Conservation (phyloP, 2,329 filamentous ascomycete genomes). For the Aurifilum marmelostoma region DNA sequence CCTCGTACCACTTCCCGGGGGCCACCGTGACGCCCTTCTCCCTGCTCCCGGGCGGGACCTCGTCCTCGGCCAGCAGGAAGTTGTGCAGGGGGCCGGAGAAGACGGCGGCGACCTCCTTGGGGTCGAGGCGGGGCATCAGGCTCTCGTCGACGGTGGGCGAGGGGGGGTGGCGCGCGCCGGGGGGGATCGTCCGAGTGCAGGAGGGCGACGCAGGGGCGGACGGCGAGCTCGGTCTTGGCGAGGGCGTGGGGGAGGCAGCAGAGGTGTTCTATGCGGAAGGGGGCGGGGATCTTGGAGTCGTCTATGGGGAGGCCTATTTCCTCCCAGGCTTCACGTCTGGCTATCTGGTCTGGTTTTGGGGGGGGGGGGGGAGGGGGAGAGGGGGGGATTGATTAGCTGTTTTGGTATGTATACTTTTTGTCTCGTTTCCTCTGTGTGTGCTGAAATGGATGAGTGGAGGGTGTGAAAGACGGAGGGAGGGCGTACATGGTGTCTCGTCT, state of each 20-base stretch:
- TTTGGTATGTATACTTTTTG: no score
- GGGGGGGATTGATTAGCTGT: not conserved
- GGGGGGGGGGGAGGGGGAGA: constrained; percentile 32
- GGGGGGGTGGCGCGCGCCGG: constrained; percentile 26
- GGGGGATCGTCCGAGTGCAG: constrained; percentile 64
- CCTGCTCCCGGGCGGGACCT: constrained; percentile 46
- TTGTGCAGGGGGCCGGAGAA: constrained; percentile 89
- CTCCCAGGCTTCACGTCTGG: constrained; percentile 86
- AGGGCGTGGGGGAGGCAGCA: constrained; percentile 77
- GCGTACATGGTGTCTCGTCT: constrained; percentile 63
- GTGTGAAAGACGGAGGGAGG: not conserved
- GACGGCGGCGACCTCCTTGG: constrained; percentile 89
- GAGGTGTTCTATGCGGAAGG: constrained; percentile 85
- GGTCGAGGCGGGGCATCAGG: constrained; percentile 80
- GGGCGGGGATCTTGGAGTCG: constrained; percentile 68
- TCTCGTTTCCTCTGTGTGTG: no score
- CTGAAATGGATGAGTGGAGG: not conserved
- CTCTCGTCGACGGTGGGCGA: constrained; percentile 64
- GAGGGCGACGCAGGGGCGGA: constrained; percentile 77
- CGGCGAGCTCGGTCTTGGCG: constrained; percentile 72
- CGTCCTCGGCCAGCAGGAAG: constrained; percentile 69
- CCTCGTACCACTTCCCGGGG: constrained; percentile 78
- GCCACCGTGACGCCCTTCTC: constrained; percentile 43
- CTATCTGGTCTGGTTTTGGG: constrained; percentile 68
- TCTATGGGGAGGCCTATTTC: constrained; percentile 86